phyloP scores from a whole-genome alignment of 2,329 filamentous ascomycete species.

The Elsinoe fawcettii region DNA sequence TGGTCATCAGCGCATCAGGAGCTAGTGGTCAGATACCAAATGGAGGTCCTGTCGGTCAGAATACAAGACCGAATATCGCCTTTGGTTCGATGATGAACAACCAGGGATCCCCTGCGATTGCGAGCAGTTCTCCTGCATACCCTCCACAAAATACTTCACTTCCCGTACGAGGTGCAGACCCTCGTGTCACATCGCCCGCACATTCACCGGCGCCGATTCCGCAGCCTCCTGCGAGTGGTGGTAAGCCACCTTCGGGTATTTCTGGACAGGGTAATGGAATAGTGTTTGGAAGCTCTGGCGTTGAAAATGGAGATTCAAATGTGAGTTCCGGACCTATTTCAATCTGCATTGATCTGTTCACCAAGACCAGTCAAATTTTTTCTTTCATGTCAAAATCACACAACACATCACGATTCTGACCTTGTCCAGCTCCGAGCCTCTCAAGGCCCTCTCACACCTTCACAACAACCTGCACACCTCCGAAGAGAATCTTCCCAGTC shows the following conservation, averaged over 20 bases:
- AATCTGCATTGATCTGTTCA: slow-evolving; percentile 7
- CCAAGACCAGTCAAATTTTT: not conserved
- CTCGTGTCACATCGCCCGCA: slow-evolving; percentile 72
- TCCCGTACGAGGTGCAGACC: slow-evolving; percentile 48
- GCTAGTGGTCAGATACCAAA: slow-evolving; percentile 69
- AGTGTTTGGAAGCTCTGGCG: slow-evolving; percentile 73
- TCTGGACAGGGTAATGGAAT: slow-evolving; percentile 63
- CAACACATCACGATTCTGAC: not conserved
- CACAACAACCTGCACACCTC: slow-evolving; percentile 64
- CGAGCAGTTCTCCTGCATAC: slow-evolving; percentile 59
- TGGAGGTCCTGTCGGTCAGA: slow-evolving; percentile 57
- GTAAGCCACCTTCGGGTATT: slow-evolving; percentile 68
- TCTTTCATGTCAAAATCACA: slow-evolving; percentile 9
- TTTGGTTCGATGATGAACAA: slow-evolving; percentile 62
- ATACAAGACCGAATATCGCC: slow-evolving; percentile 57
- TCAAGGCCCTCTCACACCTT: slow-evolving; percentile 46
- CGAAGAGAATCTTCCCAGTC: slow-evolving; percentile 84
- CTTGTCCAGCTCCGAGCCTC: slow-evolving; percentile 14
- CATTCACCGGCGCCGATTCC: slow-evolving; percentile 91
- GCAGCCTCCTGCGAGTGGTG: slow-evolving; percentile 76
- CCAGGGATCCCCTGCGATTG: slow-evolving; percentile 52
- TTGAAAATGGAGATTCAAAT: slow-evolving; percentile 59
- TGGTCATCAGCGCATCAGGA: slow-evolving; percentile 82
- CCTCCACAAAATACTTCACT: slow-evolving; percentile 53
- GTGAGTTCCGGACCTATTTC: slow-evolving; percentile 47